phyloP scores from a whole-genome alignment of 257 asterid genomes.

The Paraleonurus japonicus region DNA sequence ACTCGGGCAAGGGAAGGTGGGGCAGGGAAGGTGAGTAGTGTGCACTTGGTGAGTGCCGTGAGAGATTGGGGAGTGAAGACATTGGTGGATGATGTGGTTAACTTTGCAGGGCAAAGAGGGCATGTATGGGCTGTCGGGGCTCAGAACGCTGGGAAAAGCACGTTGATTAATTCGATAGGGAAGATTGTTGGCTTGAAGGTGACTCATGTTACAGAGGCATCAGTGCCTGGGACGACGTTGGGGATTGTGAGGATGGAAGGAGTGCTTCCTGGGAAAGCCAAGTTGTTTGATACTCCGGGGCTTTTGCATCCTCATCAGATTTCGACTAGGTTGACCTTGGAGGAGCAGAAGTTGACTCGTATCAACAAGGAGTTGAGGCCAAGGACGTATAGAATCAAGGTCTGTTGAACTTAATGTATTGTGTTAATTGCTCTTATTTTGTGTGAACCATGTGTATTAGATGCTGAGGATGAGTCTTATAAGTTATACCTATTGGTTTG shows the following conservation, averaged over 20 bases:
- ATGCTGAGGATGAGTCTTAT: conserved; percentile 12
- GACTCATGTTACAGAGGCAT: conserved; percentile 83
- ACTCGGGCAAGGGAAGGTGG: conserved; percentile 83
- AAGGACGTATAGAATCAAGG: conserved; percentile 90
- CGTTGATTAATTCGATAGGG: conserved; percentile 74
- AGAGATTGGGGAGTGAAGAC: conserved; percentile 86
- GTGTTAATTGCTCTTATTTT: conserved; percentile 1
- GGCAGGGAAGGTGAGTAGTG: conserved; percentile 57
- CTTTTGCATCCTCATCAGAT: conserved; percentile 91
- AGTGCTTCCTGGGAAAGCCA: conserved; percentile 82
- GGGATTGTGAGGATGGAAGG: conserved; percentile 92
- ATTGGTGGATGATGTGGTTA: conserved; percentile 73
- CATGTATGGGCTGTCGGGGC: conserved; percentile 93
- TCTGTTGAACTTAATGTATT: conserved; percentile 10
- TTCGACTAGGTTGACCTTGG: conserved; percentile 65
- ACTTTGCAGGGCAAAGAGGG: conserved; percentile 77
- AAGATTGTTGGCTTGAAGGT: conserved; percentile 54
- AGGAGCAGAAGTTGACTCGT: conserved; percentile 67
- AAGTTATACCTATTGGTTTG: too few species aligned
- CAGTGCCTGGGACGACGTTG: conserved; percentile 85
- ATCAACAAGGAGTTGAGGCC: conserved; percentile 79
- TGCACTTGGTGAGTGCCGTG: conserved; percentile 86
- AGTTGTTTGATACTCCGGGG: conserved; percentile 88
- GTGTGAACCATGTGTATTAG: background rate
- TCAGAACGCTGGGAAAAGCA: conserved; percentile 95